Conservation (phyloP, 2,329 filamentous ascomycete genomes). For the Teratosphaeria destructans region DNA sequence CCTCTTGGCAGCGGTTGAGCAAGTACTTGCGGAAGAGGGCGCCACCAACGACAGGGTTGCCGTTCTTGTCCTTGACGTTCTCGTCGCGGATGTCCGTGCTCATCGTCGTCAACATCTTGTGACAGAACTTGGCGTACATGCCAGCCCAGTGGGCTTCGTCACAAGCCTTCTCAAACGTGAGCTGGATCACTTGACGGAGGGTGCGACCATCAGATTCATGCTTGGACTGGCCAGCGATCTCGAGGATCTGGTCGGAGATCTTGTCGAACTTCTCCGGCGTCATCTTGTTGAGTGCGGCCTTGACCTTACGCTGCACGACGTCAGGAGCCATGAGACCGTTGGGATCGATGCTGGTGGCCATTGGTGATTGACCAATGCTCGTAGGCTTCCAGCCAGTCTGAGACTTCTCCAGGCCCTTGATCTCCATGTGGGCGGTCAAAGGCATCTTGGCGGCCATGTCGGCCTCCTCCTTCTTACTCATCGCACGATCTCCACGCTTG, state of each 20-base stretch:
- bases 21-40: conserved; percentile 97
- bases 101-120: conserved; percentile 93
- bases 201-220: conserved; percentile 90
- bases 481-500: conserved; percentile 45
- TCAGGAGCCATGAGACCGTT: conserved; percentile 67
- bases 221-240: conserved; percentile 90
- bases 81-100: conserved; percentile 91
- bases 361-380: conserved; percentile 48
- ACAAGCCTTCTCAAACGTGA: conserved; percentile 97
- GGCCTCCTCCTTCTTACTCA: conserved; percentile 47
- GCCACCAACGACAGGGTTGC: conserved; percentile 80
- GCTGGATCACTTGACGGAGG: conserved; percentile 92
- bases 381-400: conserved; percentile 81
- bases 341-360: conserved; percentile 30
- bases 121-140: conserved; percentile 98
- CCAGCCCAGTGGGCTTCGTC: conserved; percentile 97
- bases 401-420: conserved; percentile 68
- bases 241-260: conserved; percentile 85
- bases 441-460: conserved; percentile 81
- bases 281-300: conserved; percentile 99
- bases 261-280: conserved; percentile 97
- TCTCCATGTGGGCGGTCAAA: conserved; percentile 68
- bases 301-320: conserved; percentile 96
- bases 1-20: conserved; percentile 95
- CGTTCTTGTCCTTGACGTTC: conserved; percentile 82